These are phyloP conservation scores for Bruguiera sexangula DNA, from an alignment of 345 rosid species.

Conservation along the genomic window DNA sequence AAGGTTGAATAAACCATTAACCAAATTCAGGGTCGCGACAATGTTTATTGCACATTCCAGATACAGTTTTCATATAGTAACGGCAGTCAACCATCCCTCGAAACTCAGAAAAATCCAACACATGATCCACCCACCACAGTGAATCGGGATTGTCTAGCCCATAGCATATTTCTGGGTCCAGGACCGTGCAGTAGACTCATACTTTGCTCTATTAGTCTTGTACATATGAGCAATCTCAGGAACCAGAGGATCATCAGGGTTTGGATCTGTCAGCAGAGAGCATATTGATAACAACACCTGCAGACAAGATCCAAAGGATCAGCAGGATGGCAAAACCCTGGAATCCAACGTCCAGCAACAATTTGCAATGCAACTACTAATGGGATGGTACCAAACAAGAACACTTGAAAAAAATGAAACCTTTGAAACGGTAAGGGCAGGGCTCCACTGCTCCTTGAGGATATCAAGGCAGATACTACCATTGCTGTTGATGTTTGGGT, in stretches of 20 bases:
- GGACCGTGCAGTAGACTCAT: conserved; percentile 27
- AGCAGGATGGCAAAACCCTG: not conserved
- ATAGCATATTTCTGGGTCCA: conserved; percentile 41
- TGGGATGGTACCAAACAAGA: not conserved
- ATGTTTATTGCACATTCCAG: too few relatives aligned
- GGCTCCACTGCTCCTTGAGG: conserved; percentile 25
- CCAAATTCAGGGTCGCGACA: too few relatives aligned
- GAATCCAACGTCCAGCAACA: too few relatives aligned
- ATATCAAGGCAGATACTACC: conserved; percentile 23
- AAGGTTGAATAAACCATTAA: too few relatives aligned
- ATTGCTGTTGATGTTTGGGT: conserved; percentile 23
- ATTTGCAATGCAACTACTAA: too few relatives aligned
- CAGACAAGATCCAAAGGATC: not conserved
- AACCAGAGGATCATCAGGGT: conserved; percentile 37
- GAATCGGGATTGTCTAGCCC: conserved; percentile 8
- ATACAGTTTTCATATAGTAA: not conserved
- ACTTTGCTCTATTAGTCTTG: conserved; percentile 30
- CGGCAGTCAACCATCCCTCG: not conserved
- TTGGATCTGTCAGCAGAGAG: conserved; percentile 36
- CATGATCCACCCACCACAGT: not conserved
- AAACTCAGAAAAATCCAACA: not conserved
- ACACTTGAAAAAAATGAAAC: not conserved
- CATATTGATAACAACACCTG: conserved; percentile 39
- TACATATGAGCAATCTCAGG: conserved; percentile 34
- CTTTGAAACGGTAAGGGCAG: conserved; percentile 23